These are phyloP conservation scores for Ambrosia artemisiifolia DNA, from an alignment of 129 eudicot species.

Conservation along the genomic window DNA sequence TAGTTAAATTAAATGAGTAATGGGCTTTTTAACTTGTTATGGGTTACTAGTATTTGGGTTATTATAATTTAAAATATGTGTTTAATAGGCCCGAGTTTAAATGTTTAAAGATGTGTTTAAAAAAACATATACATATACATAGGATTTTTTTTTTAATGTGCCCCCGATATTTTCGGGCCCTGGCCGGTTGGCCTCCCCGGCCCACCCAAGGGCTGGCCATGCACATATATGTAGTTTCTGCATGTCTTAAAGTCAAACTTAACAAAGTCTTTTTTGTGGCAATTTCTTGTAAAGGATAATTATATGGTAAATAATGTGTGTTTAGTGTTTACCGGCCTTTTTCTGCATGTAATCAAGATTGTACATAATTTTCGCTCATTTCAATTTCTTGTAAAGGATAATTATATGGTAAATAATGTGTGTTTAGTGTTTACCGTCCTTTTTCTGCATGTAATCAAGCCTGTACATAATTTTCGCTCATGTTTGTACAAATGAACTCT, in stretches of 20 bases:
- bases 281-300: neutral
- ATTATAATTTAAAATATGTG: too few relatives aligned
- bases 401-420: too few relatives aligned
- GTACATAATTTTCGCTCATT: neutral
- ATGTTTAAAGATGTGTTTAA: too few relatives aligned
- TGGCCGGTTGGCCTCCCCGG: too few relatives aligned
- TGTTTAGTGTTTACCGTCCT: neutral
- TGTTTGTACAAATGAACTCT: neutral
- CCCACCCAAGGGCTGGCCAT: too few relatives aligned
- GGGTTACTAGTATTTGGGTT: too few relatives aligned
- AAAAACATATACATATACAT: too few relatives aligned
- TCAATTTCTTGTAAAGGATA: neutral
- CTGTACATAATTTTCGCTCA: neutral
- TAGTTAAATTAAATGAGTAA: too few relatives aligned
- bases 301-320: neutral
- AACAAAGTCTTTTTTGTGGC: neutral
- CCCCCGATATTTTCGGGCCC: too few relatives aligned
- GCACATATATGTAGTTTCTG: neutral
- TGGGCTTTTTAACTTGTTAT: too few relatives aligned
- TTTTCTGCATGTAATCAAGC: neutral
- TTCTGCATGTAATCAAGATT: neutral
- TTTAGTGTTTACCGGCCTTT: neutral
- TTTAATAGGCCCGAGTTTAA: too few relatives aligned
- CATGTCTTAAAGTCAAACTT: neutral
- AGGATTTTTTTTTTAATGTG: too few relatives aligned